These are phyloP conservation scores for Epichloe brachyelytri DNA, from an alignment of 2,329 filamentous ascomycete genomes.

Conservation along the genomic window DNA sequence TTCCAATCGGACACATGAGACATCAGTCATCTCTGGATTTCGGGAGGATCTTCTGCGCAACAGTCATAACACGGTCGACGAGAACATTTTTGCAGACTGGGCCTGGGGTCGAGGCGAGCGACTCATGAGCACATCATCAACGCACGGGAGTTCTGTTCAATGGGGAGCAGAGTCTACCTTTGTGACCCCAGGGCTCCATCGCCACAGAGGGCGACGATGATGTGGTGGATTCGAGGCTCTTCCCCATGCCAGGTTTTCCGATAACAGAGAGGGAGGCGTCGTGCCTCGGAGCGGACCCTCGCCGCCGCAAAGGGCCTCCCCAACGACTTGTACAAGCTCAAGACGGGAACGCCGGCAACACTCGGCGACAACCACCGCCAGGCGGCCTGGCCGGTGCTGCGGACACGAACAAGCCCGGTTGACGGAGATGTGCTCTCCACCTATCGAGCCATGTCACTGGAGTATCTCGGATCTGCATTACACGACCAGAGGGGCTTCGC, in stretches of 20 bases:
- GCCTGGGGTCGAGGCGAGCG: neutral
- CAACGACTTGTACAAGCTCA: neutral
- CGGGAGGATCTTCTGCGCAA: constrained; percentile 1
- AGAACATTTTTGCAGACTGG: constrained; percentile 3
- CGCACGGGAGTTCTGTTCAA: neutral
- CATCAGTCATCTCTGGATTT: constrained; percentile 2
- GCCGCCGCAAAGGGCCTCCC: too few relatives aligned
- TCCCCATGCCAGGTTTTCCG: neutral
- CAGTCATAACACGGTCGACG: neutral
- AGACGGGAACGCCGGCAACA: neutral
- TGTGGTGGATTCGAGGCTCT: neutral
- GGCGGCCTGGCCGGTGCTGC: neutral
- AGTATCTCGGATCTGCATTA: neutral
- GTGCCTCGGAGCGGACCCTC: too few relatives aligned
- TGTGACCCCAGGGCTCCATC: neutral
- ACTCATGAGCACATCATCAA: too few relatives aligned
- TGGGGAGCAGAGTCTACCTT: neutral
- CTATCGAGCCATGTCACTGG: neutral
- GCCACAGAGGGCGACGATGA: neutral
- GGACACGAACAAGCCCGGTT: neutral
- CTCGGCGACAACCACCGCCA: neutral
- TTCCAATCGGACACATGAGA: neutral
- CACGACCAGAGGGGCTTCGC: neutral
- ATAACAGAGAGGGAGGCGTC: neutral
- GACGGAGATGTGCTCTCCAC: neutral